These are phyloP conservation scores for Bullera alba DNA, from an alignment of 768 basidiomycete genomes.

Conservation along the genomic window DNA sequence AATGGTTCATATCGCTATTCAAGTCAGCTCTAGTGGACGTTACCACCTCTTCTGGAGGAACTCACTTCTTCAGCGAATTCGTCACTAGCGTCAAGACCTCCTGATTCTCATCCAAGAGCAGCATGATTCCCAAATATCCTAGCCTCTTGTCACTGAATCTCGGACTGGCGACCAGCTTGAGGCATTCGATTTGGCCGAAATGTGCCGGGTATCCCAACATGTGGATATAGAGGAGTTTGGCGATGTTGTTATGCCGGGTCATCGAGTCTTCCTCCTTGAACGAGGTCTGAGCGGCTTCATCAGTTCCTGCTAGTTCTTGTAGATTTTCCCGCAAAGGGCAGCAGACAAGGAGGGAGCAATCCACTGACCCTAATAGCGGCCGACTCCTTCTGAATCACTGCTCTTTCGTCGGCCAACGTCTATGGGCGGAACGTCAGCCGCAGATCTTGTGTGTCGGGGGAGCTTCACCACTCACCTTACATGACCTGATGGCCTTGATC, in stretches of 20 bases:
- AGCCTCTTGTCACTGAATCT: slow-evolving; percentile 93
- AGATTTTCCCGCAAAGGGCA: background rate
- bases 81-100: slow-evolving; percentile 96
- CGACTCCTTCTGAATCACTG: slow-evolving; percentile 92
- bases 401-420: slow-evolving; percentile 98
- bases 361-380: slow-evolving; percentile 62
- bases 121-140: slow-evolving; percentile 96
- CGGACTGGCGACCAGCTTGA: slow-evolving; percentile 69
- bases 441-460: background rate
- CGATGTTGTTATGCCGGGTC: slow-evolving; percentile 92
- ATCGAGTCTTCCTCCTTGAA: slow-evolving; percentile 96
- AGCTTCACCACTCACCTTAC: slow-evolving; percentile 61
- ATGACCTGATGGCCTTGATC: slow-evolving; percentile 95
- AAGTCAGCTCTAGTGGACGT: slow-evolving; percentile 2
- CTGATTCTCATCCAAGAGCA: slow-evolving; percentile 92
- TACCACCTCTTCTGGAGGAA: background rate
- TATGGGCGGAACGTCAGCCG: slow-evolving; percentile 11
- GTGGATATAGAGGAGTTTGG: slow-evolving; percentile 88
- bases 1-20: slow-evolving; percentile 93
- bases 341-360: slow-evolving; percentile 1
- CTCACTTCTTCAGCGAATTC: slow-evolving; percentile 94
- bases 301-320: slow-evolving; percentile 58
- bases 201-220: slow-evolving; percentile 83
- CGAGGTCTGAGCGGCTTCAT: slow-evolving; percentile 90
- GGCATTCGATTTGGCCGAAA: slow-evolving; percentile 79